Evolutionary conservation across 192 early-diverging fungal species (phyloP).

Genomic region (Coemansia sp.): DNA sequence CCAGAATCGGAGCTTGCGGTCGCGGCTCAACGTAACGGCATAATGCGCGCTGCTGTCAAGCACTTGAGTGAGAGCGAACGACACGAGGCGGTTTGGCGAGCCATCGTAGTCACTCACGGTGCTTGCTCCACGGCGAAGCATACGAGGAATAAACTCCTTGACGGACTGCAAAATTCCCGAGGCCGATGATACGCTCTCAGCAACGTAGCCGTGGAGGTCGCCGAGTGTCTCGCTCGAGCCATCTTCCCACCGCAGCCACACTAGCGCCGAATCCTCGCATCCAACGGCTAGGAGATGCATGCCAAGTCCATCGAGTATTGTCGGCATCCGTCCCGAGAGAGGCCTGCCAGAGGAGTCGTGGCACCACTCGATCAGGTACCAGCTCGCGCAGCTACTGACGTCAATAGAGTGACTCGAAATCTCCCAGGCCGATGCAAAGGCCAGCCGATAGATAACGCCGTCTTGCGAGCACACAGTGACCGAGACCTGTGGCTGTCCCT

Average conservation of each 20-base stretch:
- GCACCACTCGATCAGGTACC: conserved; percentile 43
- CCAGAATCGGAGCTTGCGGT: conserved; percentile 53
- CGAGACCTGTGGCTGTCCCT: conserved; percentile 16
- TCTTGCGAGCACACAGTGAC: conserved; percentile 26
- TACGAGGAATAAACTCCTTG: conserved; percentile 35
- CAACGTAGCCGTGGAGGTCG: conserved; percentile 19
- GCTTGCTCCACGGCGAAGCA: conserved; percentile 31
- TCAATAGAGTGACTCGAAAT: conserved; percentile 29
- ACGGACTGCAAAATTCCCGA: conserved; percentile 37
- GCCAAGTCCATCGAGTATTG: conserved; percentile 24
- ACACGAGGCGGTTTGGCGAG: conserved; percentile 8
- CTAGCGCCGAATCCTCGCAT: conserved; percentile 31
- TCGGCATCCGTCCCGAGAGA: conserved; percentile 7
- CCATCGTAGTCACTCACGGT: conserved; percentile 8
- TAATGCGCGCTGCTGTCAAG: conserved; percentile 32
- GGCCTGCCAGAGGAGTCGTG: conserved; percentile 5
- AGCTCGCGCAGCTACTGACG: conserved; percentile 33
- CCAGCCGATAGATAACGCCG: conserved; percentile 36
- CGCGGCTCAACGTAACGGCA: conserved; percentile 45
- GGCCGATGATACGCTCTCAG: conserved; percentile 27
- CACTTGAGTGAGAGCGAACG: conserved; percentile 31
- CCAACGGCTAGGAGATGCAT: conserved; percentile 14
- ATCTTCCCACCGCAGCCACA: conserved; percentile 40
- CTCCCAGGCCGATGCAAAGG: conserved; percentile 38
- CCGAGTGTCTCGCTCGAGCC: conserved; percentile 12